Conservation (phyloP, 495 filamentous ascomycete species). For the Neurospora cerealis region DNA sequence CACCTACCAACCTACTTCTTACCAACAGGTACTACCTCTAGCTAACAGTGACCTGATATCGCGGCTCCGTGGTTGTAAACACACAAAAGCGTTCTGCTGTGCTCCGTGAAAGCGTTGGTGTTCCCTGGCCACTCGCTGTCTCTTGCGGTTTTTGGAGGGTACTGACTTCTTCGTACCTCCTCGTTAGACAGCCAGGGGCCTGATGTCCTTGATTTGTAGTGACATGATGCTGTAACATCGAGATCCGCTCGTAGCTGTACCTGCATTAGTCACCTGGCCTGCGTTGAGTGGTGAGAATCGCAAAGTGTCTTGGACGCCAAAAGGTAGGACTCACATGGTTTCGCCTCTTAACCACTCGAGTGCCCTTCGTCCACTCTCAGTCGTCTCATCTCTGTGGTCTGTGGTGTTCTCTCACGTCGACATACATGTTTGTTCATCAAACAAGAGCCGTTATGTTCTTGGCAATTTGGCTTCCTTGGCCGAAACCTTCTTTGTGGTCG, state of each 20-base stretch:
- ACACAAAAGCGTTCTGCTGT: background rate
- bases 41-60: background rate
- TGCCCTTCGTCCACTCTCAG: background rate
- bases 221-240: background rate
- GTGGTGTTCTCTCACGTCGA: background rate
- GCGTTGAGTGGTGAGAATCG: background rate
- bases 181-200: background rate
- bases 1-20: background rate
- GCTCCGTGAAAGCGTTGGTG: background rate
- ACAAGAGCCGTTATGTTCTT: background rate
- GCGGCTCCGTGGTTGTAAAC: background rate
- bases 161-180: background rate
- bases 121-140: background rate
- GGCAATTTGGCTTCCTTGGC: background rate
- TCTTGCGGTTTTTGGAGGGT: background rate
- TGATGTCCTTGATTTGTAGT: background rate
- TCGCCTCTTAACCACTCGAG: background rate
- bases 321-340: background rate
- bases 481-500: background rate
- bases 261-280: background rate
- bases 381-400: background rate
- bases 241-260: background rate
- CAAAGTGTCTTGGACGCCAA: background rate
- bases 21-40: background rate
- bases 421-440: background rate